Base-by-base conservation (phyloP, 768 basidiomycete species). In the Boletus eberwhitei region DNA sequence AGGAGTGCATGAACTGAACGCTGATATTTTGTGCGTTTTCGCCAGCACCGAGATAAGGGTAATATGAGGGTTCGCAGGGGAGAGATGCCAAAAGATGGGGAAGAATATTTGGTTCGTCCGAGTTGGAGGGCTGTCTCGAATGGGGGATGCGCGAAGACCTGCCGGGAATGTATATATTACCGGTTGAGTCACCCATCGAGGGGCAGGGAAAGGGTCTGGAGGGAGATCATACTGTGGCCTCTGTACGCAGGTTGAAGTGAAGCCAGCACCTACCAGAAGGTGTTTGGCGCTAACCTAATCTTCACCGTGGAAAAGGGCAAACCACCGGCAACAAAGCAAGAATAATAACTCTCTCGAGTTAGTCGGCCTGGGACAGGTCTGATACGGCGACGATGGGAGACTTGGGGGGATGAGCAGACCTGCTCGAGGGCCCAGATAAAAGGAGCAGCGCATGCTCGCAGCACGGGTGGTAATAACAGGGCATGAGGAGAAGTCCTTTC, bases 261-360 rank as follows among this genome's bases (percentile, higher is more conserved):
- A 37, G 52, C 37, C 3, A 38, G 21, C 22, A 64, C 69, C 42
- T 50, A 70, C 69, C 59, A 55, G 49, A 59, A 62, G 47, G 49
- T 46, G 43, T 53, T 12, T 36, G 45, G 43, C 12, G 46, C 51
- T 50, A 51, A 41, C 55, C 55, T 61, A 48, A 59, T 62, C 57
- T 64, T 59, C 44, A 65, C 57, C 68, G 68, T 70, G 69, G 68
- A 66, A 70, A 71, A 69, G 55, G 52, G 62, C 1, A 54, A 62
- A 45, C 29, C 17, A 24, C 44, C 17, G 35, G 52, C n/a, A 37
- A 56, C 52, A 57, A 58, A 61, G 32, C 46, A 35, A 55, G 52
- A 40, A 59, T 35, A 58, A 57, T 21, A 24, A 24, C 43, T 51
- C 26, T 54, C 31, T 47, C 24, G 58, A 53, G 39, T 24, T 3